These are phyloP conservation scores for Apiotrichum mycotoxinovorans DNA, from an alignment of 1,284 basidiomycete species.

Conservation along the genomic window DNA sequence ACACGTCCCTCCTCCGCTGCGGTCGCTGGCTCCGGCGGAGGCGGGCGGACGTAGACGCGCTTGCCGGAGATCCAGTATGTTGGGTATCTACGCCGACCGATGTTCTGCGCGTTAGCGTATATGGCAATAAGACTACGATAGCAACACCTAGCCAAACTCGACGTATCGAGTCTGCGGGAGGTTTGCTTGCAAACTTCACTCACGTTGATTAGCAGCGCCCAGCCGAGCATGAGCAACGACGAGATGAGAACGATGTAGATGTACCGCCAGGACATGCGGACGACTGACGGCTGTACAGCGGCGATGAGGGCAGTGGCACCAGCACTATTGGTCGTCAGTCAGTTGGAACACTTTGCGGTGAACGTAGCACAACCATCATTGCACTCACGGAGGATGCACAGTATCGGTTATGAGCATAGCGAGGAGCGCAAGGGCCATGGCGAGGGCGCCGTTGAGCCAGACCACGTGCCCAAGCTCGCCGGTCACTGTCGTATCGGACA, in stretches of 20 bases:
- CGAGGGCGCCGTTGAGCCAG: conserved; percentile 60
- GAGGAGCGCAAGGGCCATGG: conserved; percentile 56
- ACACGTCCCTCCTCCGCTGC: conserved; percentile 2
- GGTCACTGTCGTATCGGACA: conserved; percentile 34
- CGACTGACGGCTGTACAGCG: conserved; percentile 54
- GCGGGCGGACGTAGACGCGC: conserved; percentile 11
- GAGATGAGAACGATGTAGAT: conserved; percentile 60
- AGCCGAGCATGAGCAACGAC: conserved; percentile 55
- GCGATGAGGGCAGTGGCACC: conserved; percentile 56
- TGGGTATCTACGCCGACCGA: conserved; percentile 58
- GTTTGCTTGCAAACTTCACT: not conserved
- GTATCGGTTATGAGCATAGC: conserved; percentile 60
- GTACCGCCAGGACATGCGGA: conserved; percentile 60
- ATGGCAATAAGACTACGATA: not conserved
- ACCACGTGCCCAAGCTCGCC: conserved; percentile 44
- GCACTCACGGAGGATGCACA: conserved; percentile 57
- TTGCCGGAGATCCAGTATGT: conserved; percentile 53
- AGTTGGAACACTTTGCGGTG: not conserved
- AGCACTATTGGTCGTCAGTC: conserved; percentile 45
- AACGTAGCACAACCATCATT: not conserved
- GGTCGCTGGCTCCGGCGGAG: not conserved
- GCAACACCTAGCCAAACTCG: no score
- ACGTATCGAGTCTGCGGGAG: no score
- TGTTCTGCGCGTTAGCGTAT: conserved; percentile 43
- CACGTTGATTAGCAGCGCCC: conserved; percentile 57